Evolutionary conservation across 495 filamentous ascomycete genomes (phyloP), one percentile per base, ranked within the genome.

Genomic region (Talaromyces trachyspermus): DNA sequence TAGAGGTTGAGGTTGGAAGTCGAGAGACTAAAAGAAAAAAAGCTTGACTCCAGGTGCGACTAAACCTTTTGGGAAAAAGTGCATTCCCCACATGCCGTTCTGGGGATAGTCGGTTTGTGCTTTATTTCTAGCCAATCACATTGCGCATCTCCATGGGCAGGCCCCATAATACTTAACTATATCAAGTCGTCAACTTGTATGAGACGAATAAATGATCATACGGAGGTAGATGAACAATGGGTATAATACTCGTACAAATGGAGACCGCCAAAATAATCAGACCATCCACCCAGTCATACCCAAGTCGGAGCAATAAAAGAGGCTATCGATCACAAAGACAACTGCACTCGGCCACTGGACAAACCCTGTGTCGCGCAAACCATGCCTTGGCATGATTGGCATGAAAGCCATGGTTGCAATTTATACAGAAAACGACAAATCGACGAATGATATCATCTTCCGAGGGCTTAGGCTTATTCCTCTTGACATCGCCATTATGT

Each of bases 331-430:
- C 76, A 69, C 92, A 98, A 54, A 80, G 76, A 63, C 92, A 98
- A 54, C 76, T 70, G 63, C 92, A 98, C 54, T 92, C 89, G 1
- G 89, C 83, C 15, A 95, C 86, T 0, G 92, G 88, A 65, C 92
- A 97, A 53, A 90, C 79, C 43, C 69, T 74, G 62, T 94, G 85
- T 44, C 77, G 74, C 25, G 65, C 70, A 62, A 97, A 98, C 92
- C 92, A 98, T 53, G 84, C 79, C 49, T 79, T 70, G 9, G 89
- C 88, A 64, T 97, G 92, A 55, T 90, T 82, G 11, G 85, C 80
- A 63, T 98, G 92, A 57, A 86, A 81, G 10, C 87, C 88, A 69
- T 98, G 92, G 56, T 86, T 85, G 60, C 92, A 98, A 49, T 77
- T 77, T 30, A 89, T 78, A 55, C 92, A 98, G 57, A 95, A 95